A percentile compares a stretch with the other conserved stretches of the same genome.
These are phyloP conservation scores for Monascus ruber DNA, from an alignment of 2,329 filamentous ascomycete genomes.

Conservation along the genomic window DNA sequence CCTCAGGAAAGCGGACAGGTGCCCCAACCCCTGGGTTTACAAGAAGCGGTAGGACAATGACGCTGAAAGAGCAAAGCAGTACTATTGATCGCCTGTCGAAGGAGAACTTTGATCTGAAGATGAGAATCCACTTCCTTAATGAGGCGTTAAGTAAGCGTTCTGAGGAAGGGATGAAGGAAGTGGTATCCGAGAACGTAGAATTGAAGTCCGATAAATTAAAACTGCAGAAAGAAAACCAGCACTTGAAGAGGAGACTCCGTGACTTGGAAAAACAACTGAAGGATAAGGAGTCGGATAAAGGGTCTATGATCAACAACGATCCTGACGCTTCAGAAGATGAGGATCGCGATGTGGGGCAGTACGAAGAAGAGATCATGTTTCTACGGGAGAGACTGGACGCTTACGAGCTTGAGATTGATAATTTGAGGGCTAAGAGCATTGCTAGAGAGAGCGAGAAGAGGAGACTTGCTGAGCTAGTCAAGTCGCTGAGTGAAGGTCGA, in stretches of 20 bases:
- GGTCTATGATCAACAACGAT: slow-evolving; percentile 34
- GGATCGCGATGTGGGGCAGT: slow-evolving; percentile 42
- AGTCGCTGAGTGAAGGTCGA: slow-evolving; percentile 46
- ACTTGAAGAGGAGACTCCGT: slow-evolving; percentile 66
- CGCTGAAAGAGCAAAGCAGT: slow-evolving; percentile 91
- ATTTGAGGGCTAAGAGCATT: slow-evolving; percentile 65
- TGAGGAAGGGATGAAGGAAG: slow-evolving; percentile 92
- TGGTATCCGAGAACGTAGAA: slow-evolving; percentile 96
- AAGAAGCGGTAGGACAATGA: slow-evolving; percentile 59
- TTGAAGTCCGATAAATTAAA: slow-evolving; percentile 83
- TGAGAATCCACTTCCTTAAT: slow-evolving; percentile 95
- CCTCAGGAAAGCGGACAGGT: slow-evolving; percentile 47
- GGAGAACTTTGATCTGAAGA: slow-evolving; percentile 94
- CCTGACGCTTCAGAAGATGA: slow-evolving; percentile 33
- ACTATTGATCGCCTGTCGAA: slow-evolving; percentile 94
- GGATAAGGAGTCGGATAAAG: slow-evolving; percentile 38
- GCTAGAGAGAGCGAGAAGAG: slow-evolving; percentile 75
- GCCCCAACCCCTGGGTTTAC: slow-evolving; percentile 40
- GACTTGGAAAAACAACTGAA: slow-evolving; percentile 73
- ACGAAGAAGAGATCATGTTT: slow-evolving; percentile 77
- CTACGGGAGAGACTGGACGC: slow-evolving; percentile 77
- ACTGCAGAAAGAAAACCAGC: slow-evolving; percentile 81
- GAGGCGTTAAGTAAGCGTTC: slow-evolving; percentile 86
- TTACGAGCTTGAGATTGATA: slow-evolving; percentile 72
- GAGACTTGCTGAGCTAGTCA: slow-evolving; percentile 71